phyloP scores from a whole-genome alignment of 2,329 filamentous ascomycete species.

The Diaporthe nobilis region DNA sequence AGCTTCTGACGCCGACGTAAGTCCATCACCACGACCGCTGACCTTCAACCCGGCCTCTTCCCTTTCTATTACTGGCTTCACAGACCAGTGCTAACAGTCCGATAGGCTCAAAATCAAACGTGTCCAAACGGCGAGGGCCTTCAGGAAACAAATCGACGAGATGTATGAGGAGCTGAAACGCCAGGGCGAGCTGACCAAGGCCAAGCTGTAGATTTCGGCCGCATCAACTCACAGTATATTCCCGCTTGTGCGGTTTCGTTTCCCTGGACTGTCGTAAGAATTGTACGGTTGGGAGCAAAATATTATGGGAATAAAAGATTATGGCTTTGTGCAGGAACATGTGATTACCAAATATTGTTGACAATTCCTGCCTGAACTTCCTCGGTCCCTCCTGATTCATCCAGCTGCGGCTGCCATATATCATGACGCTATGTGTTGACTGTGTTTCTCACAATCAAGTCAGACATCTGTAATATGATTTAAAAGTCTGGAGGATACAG shows the following conservation, averaged over 20 bases:
- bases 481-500: not conserved
- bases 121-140: slow-evolving; percentile 68
- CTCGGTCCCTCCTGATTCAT: not conserved
- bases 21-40: slow-evolving; percentile 53
- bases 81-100: slow-evolving; percentile 32
- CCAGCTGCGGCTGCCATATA: not conserved
- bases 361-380: not conserved
- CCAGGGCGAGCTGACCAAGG: slow-evolving; percentile 53
- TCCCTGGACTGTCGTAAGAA: not conserved
- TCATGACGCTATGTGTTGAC: too few relatives aligned
- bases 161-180: slow-evolving; percentile 70
- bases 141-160: slow-evolving; percentile 65
- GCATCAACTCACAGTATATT: not conserved
- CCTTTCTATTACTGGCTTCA: not conserved
- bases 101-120: slow-evolving; percentile 72
- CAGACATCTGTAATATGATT: too few relatives aligned
- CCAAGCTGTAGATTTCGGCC: slow-evolving; percentile 58
- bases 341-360: too few relatives aligned
- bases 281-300: not conserved
- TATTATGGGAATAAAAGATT: not conserved
- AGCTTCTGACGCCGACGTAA: slow-evolving; percentile 90
- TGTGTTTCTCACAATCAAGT: too few relatives aligned
- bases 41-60: too few relatives aligned
- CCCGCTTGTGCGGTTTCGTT: not conserved
- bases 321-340: not conserved